Conservation (phyloP, 129 eudicot genomes). For the Apium graveolens region DNA sequence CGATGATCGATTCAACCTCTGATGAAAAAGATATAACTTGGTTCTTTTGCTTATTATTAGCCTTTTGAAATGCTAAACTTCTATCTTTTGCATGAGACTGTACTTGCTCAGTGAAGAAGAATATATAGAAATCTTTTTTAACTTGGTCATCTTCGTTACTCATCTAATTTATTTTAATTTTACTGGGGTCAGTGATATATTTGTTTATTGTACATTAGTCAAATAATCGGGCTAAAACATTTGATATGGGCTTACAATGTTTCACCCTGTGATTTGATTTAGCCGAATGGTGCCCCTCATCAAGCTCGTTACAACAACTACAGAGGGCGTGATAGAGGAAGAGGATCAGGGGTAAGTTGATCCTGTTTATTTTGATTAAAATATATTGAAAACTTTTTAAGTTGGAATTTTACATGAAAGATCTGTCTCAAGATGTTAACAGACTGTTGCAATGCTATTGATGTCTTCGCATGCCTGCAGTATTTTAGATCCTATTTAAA, state of each 20-base stretch:
- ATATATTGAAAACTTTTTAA: neutral
- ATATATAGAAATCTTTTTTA: neutral
- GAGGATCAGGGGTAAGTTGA: slow-evolving; percentile 74
- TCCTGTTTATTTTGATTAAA: neutral
- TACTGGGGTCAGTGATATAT: neutral
- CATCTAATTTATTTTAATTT: neutral
- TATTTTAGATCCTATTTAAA: neutral
- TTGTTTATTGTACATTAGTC: neutral
- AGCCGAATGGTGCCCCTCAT: slow-evolving; percentile 59
- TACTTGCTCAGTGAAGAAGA: neutral
- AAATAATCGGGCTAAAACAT: neutral
- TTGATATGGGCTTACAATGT: neutral
- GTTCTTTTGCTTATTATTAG: neutral
- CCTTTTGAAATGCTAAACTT: neutral
- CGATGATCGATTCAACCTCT: too few relatives aligned
- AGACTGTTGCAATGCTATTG: neutral
- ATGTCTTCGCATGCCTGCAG: neutral
- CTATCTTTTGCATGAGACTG: neutral
- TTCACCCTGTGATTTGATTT: neutral
- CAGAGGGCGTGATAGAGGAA: slow-evolving; percentile 88
- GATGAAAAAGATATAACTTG: too few relatives aligned
- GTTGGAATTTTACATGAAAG: neutral
- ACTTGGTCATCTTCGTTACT: neutral
- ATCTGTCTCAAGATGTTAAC: neutral
- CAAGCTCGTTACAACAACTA: slow-evolving; percentile 48